These are phyloP conservation scores for Coelastrella sp. DNA, from an alignment of 139 green algal genomes.

Conservation along the genomic window DNA sequence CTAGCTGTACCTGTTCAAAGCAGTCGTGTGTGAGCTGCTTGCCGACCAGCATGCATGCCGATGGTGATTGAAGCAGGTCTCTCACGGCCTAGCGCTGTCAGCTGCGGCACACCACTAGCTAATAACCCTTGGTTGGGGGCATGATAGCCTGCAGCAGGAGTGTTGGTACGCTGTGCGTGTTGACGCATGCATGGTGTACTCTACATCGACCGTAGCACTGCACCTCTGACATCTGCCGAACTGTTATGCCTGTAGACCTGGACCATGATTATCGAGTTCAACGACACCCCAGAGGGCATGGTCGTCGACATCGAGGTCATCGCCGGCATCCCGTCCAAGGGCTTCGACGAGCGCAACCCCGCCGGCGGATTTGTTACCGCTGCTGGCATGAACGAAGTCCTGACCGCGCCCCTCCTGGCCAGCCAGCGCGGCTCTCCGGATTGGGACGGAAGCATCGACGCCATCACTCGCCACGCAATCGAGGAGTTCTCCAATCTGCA, in stretches of 20 bases:
- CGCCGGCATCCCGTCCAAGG: slow-evolving; percentile 10
- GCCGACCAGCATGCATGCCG: too few relatives aligned
- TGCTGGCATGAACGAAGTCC: slow-evolving; percentile 31
- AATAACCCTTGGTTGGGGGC: too few relatives aligned
- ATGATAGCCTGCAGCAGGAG: too few relatives aligned
- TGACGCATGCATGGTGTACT: too few relatives aligned
- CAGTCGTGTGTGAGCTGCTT: too few relatives aligned
- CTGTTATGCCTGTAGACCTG: neutral
- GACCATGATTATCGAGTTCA: slow-evolving; percentile 48
- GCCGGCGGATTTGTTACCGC: slow-evolving; percentile 1
- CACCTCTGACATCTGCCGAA: neutral
- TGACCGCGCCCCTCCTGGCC: slow-evolving; percentile 5
- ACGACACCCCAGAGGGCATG: slow-evolving; percentile 43
- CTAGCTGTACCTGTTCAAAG: too few relatives aligned
- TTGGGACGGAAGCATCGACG: slow-evolving; percentile 12
- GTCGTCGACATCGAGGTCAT: slow-evolving; percentile 36
- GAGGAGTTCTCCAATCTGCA: slow-evolving; percentile 50
- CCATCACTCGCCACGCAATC: slow-evolving; percentile 47
- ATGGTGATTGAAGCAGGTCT: too few relatives aligned
- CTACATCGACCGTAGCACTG: neutral
- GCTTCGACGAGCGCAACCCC: slow-evolving; percentile 41
- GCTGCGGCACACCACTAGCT: too few relatives aligned
- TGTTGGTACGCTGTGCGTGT: too few relatives aligned
- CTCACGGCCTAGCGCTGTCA: too few relatives aligned
- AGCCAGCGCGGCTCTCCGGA: neutral